Evolutionary conservation across 306 rosid genomes (phyloP), one percentile per base, ranked within the genome.

Genomic region (Cicer yamashitae): DNA sequence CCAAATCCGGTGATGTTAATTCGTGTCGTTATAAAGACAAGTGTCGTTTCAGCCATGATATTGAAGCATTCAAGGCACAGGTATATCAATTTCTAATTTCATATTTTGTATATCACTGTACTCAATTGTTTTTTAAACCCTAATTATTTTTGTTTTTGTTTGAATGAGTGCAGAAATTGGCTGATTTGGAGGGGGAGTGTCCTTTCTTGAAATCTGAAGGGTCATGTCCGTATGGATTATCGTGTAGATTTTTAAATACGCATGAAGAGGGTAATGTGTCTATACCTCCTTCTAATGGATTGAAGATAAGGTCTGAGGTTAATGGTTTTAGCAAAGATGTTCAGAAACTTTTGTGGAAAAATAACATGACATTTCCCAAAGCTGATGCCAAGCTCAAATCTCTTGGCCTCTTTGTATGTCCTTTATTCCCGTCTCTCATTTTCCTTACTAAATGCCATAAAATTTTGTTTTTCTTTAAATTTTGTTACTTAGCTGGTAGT

Each of bases 341-440:
- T 74, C 98, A 94, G 15, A 94, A 80, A 83, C 96, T 94, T 76
- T 81, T 94, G 77, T 90, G 98, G 97, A 94, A 94, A 86, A 90
- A 90, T 70, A 91, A 91, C 78, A 85, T 88, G 91, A 77, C 25
- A 53, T 94, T 86, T 64, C 85, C 94, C 8, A 91, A 91, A 80
- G 93, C 98, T 7, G 96, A 90, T 72, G 85, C 91, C 59, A 81
- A 81, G 50, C 97, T 94, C 76, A 90, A 69, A 78, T 82, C 57
- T 67, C 97, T 91, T 80, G 94, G 96, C 67, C 96, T 94, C 61
- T 5, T 45, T 91, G 97, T 94, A 89, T 53, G 15, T 75, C 30
- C 15, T 43, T 39, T n/a, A 48, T 20, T 58, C 11, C 41, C 41
- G 10, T 52, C 43, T 50, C 30, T 52, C 53, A 52, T 41, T 63